Percentiles rank a stretch among this genome's conserved stretches.
These are phyloP conservation scores for Phycomyces blakesleeanus DNA, from an alignment of 192 early-diverging fungal genomes.

Conservation along the genomic window DNA sequence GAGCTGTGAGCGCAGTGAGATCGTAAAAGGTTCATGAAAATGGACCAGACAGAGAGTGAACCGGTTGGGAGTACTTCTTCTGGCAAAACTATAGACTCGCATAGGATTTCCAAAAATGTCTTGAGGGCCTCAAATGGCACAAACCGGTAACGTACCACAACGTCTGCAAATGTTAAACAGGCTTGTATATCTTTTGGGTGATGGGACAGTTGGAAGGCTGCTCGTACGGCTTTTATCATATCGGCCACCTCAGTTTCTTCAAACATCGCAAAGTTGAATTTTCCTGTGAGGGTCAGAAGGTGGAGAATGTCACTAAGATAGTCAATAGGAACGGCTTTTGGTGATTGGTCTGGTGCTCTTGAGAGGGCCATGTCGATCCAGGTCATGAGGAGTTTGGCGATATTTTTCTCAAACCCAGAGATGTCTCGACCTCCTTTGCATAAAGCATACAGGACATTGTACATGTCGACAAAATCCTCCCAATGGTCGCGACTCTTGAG, in stretches of 20 bases:
- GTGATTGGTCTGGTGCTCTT: conserved; percentile 13
- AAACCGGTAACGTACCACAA: conserved; percentile 53
- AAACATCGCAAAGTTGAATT: conserved; percentile 56
- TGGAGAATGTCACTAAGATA: conserved; percentile 47
- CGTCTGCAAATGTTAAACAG: conserved; percentile 49
- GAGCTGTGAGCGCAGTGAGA: conserved; percentile 60
- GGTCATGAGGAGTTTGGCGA: conserved; percentile 42
- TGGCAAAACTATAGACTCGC: conserved; percentile 30
- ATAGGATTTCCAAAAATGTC: conserved; percentile 50
- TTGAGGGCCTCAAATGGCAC: conserved; percentile 44
- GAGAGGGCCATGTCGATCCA: conserved; percentile 47
- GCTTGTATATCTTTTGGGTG: conserved; percentile 39
- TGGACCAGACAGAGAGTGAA: conserved; percentile 41
- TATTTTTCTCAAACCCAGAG: conserved; percentile 56
- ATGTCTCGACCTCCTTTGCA: conserved; percentile 56
- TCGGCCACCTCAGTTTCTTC: conserved; percentile 49
- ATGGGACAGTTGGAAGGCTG: conserved; percentile 38
- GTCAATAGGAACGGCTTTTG: conserved; percentile 18
- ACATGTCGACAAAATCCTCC: conserved; percentile 53
- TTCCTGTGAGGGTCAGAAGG: conserved; percentile 44
- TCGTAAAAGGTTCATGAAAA: conserved; percentile 59
- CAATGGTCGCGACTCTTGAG: conserved; percentile 43
- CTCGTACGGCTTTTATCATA: conserved; percentile 43
- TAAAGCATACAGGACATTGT: conserved; percentile 43
- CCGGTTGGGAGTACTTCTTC: not conserved